Base-by-base conservation (phyloP, 345 rosid species). In the Psidium guajava region DNA sequence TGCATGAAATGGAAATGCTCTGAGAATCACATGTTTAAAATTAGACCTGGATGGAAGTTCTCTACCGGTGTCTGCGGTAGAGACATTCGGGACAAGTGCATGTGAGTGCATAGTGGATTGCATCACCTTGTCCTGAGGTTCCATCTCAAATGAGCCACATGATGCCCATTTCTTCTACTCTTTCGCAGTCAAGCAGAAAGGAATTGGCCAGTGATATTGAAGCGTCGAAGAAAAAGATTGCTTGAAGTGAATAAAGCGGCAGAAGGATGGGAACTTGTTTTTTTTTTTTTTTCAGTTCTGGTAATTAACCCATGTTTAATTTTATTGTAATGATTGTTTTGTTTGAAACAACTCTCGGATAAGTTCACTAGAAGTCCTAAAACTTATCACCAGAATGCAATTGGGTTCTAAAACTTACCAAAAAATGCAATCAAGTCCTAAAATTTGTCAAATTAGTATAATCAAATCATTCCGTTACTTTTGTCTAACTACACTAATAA, bases 201-300 rank as follows among this genome's bases (percentile, higher is more conserved):
- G 98, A 95, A 88, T 90, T 97, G 86, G 97, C 95, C 25, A 91
- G 89, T 32, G 98, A 97, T 87, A 94, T 95, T 85, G 99, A 97
- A 36, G 88, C 89, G 73, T 84, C 95, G 88, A 97, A 97, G 98
- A 92, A 95, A 94, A 93, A 95, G 95, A 95, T 95, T 86, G 93
- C 96, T 56, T 97, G 98, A 82, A 92, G 88, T 42, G 97, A 95
- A 87, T 95, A 90, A 88, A 84, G 86, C 73, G 57, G 51, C 32
- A 56, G 40, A 53, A 84, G 40, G 47, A 32, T 64, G 44, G 77
- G 47, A 64, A 32, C 22, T 59, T 64, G 44, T 64, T 3, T 64
- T 32, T 64, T 44, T 32, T 64, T n/a, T n/a, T n/a, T n/a, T n/a
- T n/a, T n/a, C n/a, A n/a, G 18, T 64, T 64, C 75, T 64, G 75